These are phyloP conservation scores for Ramularia collo-cygni DNA, from an alignment of 2,329 filamentous ascomycete genomes.

Conservation along the genomic window DNA sequence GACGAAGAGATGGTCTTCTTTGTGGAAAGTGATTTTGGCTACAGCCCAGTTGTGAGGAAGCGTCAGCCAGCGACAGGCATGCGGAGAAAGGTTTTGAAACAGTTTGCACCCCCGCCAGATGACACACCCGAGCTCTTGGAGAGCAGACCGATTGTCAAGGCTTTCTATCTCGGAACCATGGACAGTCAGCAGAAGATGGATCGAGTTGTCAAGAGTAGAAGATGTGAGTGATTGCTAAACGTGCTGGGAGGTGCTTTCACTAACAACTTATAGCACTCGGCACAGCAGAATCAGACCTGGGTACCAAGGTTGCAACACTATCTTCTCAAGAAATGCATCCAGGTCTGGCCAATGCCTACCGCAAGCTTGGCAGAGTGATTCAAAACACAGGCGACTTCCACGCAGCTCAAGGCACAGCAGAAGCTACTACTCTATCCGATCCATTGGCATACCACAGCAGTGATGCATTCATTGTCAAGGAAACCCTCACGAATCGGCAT, in stretches of 20 bases:
- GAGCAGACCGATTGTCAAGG: constrained; percentile 83
- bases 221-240: constrained; percentile 55
- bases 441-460: constrained; percentile 91
- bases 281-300: constrained; percentile 86
- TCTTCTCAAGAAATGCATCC: constrained; percentile 83
- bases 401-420: constrained; percentile 90
- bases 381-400: constrained; percentile 93
- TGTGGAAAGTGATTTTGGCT: constrained; percentile 98
- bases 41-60: constrained; percentile 89
- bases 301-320: constrained; percentile 81
- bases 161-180: constrained; percentile 93
- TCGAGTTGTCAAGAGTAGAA: constrained; percentile 80
- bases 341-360: constrained; percentile 82
- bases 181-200: constrained; percentile 97
- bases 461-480: constrained; percentile 96
- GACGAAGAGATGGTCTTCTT: constrained; percentile 98
- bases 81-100: constrained; percentile 90
- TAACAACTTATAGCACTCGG: constrained; percentile 63
- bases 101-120: constrained; percentile 94
- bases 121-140: constrained; percentile 92
- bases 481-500: constrained; percentile 94
- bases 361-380: constrained; percentile 88
- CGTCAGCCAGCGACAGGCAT: constrained; percentile 97
- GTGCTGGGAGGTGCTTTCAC: constrained; percentile 16
- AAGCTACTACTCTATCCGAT: constrained; percentile 90